A percentile compares a stretch with the other conserved stretches of the same genome.
phyloP scores from a whole-genome alignment of 306 rosid genomes.

The Malus fusca region DNA sequence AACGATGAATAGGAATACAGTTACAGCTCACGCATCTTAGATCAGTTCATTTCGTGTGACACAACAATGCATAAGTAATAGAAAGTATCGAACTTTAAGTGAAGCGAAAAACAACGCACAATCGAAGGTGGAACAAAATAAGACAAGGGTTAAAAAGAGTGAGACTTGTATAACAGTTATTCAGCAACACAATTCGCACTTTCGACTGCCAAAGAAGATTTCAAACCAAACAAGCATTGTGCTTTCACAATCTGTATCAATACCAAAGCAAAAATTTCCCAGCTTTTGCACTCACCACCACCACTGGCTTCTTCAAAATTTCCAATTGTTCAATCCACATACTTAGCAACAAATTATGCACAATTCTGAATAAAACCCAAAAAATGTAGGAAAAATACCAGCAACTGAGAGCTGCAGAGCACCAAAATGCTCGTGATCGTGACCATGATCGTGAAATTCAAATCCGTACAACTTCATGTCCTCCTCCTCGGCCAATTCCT shows the following conservation, averaged over 20 bases:
- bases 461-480: conserved; percentile 80
- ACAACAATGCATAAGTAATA: background rate
- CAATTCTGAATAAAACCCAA: background rate
- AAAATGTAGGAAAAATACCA: conserved; percentile 29
- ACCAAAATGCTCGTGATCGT: conserved; percentile 18
- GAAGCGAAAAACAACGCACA: background rate
- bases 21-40: background rate
- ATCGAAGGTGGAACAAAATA: background rate
- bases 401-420: conserved; percentile 47
- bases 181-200: too few species aligned
- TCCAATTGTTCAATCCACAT: background rate
- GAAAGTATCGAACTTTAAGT: background rate
- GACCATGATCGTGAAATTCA: conserved; percentile 35
- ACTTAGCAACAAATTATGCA: background rate
- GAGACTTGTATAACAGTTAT: too few species aligned
- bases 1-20: background rate
- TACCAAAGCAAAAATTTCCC: background rate
- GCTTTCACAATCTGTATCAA: background rate
- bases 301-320: background rate
- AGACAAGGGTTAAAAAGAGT: too few species aligned
- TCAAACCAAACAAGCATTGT: background rate
- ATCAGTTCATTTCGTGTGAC: background rate
- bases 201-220: background rate
- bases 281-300: background rate
- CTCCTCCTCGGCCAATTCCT: conserved; percentile 95